phyloP scores from a whole-genome alignment of 2,329 filamentous ascomycete species.

The Dactylellina cionopaga region DNA sequence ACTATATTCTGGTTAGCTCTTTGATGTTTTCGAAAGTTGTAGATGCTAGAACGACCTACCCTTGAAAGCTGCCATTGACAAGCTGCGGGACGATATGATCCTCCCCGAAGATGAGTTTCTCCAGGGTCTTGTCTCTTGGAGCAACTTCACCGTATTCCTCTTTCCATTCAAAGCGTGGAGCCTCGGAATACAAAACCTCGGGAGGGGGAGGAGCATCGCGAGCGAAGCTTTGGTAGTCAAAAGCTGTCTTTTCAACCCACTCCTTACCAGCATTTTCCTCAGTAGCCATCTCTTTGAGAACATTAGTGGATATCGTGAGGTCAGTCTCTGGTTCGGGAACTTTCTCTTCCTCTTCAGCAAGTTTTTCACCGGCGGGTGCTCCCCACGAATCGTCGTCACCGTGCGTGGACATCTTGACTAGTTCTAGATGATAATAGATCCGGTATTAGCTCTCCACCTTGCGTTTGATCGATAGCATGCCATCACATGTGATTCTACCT shows the following conservation, averaged over 20 bases:
- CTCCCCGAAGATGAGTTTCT: slow-evolving; percentile 77
- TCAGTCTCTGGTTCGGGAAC: slow-evolving; percentile 42
- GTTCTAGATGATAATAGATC: neutral
- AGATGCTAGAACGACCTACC: slow-evolving; percentile 30
- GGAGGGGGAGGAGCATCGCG: slow-evolving; percentile 8
- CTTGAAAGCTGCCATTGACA: slow-evolving; percentile 23
- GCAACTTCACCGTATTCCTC: slow-evolving; percentile 88
- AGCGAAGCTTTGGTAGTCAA: slow-evolving; percentile 63
- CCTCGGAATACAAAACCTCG: slow-evolving; percentile 53
- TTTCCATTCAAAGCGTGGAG: slow-evolving; percentile 79
- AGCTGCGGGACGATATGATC: slow-evolving; percentile 57
- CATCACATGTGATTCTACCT: no score
- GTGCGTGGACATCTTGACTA: slow-evolving; percentile 18
- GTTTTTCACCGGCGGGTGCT: neutral
- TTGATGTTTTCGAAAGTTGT: neutral
- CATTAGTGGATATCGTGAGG: slow-evolving; percentile 20
- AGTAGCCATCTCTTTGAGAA: slow-evolving; percentile 38
- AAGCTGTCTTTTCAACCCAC: slow-evolving; percentile 57
- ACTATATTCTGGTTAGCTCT: slow-evolving; percentile 59
- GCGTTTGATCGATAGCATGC: no score
- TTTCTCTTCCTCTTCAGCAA: slow-evolving; percentile 14
- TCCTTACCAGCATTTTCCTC: slow-evolving; percentile 57
- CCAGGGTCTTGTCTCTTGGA: slow-evolving; percentile 75
- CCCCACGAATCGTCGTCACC: slow-evolving; percentile 18
- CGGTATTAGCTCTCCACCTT: neutral